Evolutionary conservation across 1,139 yeast species (phyloP), one percentile per base, ranked within the genome.

Genomic region (Kodamaea sp.): DNA sequence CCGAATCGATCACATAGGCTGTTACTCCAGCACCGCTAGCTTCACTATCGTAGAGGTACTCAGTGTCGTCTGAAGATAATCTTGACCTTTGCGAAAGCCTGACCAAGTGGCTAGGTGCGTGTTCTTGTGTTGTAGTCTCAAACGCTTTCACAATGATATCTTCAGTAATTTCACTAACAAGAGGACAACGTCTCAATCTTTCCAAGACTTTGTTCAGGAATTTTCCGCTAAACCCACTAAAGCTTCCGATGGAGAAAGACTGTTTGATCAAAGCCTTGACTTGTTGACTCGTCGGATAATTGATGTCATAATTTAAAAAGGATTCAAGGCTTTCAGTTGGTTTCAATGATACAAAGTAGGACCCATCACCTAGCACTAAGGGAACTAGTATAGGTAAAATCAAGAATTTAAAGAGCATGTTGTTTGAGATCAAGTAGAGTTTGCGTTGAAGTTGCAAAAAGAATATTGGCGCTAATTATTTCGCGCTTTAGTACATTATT

Each of bases 1-100:
- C 95, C 1, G 95, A 83, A 55, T 89, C 97, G 28, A 88, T 63
- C n/a, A 89, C 77, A 55, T 87, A 89, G 1, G 80, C 95, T 44
- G 71, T 74, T 0, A 86, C 84, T 11, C 72, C 78, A 7, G 58
- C 47, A 0, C 89, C 80, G 71, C 38, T 62, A 16, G 58, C 59
- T 10, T 66, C 66, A 11, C 52, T 57, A 11, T 70, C 67, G 47
- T 74, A 82, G 38, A 49, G 55, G 43, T 73, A 78, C 15, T 63
- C 57, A 37, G 55, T 48, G 31, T 49, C 24, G 34, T 48, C 32
- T 29, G 51, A 35, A 33, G 39, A 42, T 37, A 78, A 51, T 29
- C 52, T 59, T 6, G 63, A 61, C 24, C 70, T 57, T 42, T 80
- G 78, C 2, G 89, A 81, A 3, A 83, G 47, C 25, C 89, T 57